phyloP scores from a whole-genome alignment of 352 stramenopile species.

The Globisporangium parvum region DNA sequence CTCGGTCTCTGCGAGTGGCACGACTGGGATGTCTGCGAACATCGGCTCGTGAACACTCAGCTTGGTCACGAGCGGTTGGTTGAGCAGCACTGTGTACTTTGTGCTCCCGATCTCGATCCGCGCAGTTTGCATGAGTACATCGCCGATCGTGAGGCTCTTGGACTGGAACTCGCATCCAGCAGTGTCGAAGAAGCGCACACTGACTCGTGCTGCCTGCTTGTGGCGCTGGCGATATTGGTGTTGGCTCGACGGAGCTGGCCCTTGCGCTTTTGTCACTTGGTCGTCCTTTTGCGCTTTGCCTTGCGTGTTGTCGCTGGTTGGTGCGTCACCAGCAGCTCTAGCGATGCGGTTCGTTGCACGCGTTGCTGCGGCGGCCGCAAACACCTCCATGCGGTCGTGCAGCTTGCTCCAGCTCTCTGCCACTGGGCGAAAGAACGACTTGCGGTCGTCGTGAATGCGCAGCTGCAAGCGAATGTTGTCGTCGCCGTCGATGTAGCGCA shows the following conservation, averaged over 20 bases:
- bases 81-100: constrained; percentile 43
- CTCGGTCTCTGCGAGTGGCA: constrained; percentile 43
- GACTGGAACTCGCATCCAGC: constrained; percentile 25
- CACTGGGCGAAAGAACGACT: constrained; percentile 37
- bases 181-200: constrained; percentile 38
- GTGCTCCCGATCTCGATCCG: constrained; percentile 34
- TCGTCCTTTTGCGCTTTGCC: neutral
- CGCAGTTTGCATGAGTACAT: constrained; percentile 36
- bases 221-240: neutral
- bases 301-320: constrained; percentile 2
- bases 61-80: constrained; percentile 49
- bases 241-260: no score
- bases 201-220: constrained; percentile 9
- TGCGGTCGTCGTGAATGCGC: constrained; percentile 35
- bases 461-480: constrained; percentile 48
- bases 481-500: constrained; percentile 33
- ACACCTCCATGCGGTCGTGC: constrained; percentile 45
- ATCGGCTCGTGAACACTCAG: constrained; percentile 45
- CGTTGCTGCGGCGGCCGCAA: constrained; percentile 21
- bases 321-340: no score
- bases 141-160: constrained; percentile 28
- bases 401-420: constrained; percentile 49
- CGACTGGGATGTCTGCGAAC: constrained; percentile 35
- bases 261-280: neutral
- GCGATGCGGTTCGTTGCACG: neutral